Base-by-base conservation (phyloP, 202 grass and related monocot species). In the Setaria viridis region DNA sequence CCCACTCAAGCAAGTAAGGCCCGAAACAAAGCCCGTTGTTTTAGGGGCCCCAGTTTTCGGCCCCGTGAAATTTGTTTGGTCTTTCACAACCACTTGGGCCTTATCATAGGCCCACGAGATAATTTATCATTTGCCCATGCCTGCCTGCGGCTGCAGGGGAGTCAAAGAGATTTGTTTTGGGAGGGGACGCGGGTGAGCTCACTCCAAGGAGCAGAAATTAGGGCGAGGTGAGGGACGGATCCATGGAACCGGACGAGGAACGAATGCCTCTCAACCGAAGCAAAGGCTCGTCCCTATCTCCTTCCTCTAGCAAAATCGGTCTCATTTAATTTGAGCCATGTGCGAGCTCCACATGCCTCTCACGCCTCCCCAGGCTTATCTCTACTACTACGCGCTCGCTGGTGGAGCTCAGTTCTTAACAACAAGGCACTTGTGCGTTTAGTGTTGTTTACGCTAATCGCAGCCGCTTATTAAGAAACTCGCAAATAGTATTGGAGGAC, bases 281-380 rank as follows among this genome's bases (percentile, higher is more conserved):
- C 80, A 84, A 91, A 86, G 79, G 84, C 67, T 34, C 2, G 37
- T 45, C 74, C 1, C 83, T 70, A 69, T 48, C 59, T 63, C 47
- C 72, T 78, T 77, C 37, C 59, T 76, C 30, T 39, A 7, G 80
- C 70, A 49, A 72, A 19, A 12, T 29, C 78, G 47, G 37, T 46
- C 67, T 60, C 53, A 67, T 83, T 84, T 54, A 87, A 84, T 82
- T 72, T 7, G 15, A 50, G 37, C 75, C 89, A 91, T 81, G 70
- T 84, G 85, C 76, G 25, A 80, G 74, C 85, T 84, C 34, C 89
- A 87, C 76, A 65, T 87, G 81, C 69, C n/a, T 11, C 84, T 55
- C 47, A 54, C 85, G 43, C 45, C 70, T 71, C 46, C 89, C 88
- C 9, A 72, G 70, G 89, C 64, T 72, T 37, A 66, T 74, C 70